These are phyloP conservation scores for Neurospora cerealis DNA, from an alignment of 495 filamentous ascomycete species.

Conservation along the genomic window DNA sequence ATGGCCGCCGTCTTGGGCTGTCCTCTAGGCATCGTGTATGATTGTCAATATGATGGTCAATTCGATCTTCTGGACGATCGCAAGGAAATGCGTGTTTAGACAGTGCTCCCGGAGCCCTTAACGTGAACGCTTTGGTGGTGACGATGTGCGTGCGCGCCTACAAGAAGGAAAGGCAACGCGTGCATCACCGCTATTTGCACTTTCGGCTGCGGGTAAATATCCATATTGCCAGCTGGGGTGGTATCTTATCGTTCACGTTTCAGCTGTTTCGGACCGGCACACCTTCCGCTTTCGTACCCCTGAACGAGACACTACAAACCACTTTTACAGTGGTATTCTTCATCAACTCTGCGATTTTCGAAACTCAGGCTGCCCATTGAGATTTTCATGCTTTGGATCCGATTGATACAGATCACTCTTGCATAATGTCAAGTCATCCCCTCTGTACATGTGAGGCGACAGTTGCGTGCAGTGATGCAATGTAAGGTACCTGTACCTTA, in stretches of 20 bases:
- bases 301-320: not conserved
- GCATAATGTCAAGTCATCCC: not conserved
- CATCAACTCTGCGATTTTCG: not conserved
- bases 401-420: not conserved
- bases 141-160: not conserved
- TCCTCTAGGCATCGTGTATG: not conserved
- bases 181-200: slow-evolving; percentile 1
- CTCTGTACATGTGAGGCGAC: not conserved
- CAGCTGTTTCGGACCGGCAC: not conserved
- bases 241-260: not conserved
- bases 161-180: not conserved
- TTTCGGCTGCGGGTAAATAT: not conserved
- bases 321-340: not conserved
- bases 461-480: not conserved
- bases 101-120: not conserved
- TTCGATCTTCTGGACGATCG: not conserved
- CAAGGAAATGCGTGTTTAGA: not conserved
- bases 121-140: not conserved
- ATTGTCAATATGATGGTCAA: not conserved
- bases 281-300: not conserved
- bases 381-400: not conserved
- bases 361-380: not conserved
- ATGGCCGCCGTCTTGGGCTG: not conserved
- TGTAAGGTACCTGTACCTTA: not conserved
- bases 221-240: not conserved